These are phyloP conservation scores for Solanum bulbocastanum DNA, from an alignment of 257 asterid species.

Conservation along the genomic window DNA sequence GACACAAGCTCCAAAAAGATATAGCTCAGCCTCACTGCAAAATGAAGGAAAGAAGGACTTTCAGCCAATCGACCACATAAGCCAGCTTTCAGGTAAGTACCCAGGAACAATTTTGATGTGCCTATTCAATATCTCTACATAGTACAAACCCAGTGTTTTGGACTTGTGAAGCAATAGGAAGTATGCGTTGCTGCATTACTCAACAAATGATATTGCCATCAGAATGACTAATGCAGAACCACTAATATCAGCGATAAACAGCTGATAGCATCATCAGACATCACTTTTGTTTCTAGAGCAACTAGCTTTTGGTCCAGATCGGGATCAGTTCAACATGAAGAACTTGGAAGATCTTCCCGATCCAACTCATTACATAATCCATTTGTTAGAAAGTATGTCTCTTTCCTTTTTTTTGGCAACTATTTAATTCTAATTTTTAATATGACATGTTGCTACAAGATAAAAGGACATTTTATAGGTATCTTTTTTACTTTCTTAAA, in stretches of 20 bases:
- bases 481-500: background rate
- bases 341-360: background rate
- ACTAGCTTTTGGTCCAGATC: background rate
- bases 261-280: background rate
- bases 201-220: background rate
- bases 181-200: background rate
- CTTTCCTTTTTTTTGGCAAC: background rate
- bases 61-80: background rate
- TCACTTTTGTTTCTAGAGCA: background rate
- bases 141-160: background rate
- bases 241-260: background rate
- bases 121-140: background rate
- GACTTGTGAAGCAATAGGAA: background rate
- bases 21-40: constrained; percentile 88
- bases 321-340: background rate
- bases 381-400: background rate
- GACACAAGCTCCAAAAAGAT: constrained; percentile 88
- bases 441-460: rapidly evolving
- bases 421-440: background rate
- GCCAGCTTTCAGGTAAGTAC: background rate
- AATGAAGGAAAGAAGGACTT: background rate
- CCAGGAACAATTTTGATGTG: background rate
- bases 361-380: background rate
- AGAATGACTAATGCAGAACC: background rate
- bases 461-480: too few species aligned